These are phyloP conservation scores for Cenchrus purpureus DNA, from an alignment of 176 grass and related monocot genomes.

Conservation along the genomic window DNA sequence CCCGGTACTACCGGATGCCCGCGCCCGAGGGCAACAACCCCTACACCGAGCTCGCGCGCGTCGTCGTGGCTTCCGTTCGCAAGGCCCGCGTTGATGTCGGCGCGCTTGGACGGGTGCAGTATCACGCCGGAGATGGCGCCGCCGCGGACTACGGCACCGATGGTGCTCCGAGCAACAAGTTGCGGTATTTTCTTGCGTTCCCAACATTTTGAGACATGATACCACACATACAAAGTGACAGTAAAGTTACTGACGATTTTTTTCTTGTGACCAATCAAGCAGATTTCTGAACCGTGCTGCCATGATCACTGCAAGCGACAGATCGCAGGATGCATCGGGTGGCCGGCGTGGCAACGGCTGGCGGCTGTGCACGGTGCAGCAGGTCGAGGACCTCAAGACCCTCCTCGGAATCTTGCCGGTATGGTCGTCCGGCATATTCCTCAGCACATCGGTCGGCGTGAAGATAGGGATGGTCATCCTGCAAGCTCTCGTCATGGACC, in stretches of 20 bases:
- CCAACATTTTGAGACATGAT: background rate
- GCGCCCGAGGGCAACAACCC: background rate
- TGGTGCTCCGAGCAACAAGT: background rate
- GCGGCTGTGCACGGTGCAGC: background rate
- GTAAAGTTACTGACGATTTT: background rate
- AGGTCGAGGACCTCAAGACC: background rate
- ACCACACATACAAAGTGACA: too few relatives aligned
- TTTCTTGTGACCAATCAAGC: background rate
- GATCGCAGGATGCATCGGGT: background rate
- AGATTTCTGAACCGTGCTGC: background rate
- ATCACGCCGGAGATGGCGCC: background rate
- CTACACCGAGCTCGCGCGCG: background rate
- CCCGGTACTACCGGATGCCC: background rate
- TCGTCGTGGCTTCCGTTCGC: background rate
- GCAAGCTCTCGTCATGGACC: background rate
- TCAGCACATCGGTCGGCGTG: background rate
- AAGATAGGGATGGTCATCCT: background rate
- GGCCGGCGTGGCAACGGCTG: background rate
- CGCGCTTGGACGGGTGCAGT: background rate
- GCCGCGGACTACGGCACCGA: background rate
- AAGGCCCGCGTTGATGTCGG: background rate
- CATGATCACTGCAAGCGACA: background rate
- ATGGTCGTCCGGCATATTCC: background rate
- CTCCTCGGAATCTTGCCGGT: background rate
- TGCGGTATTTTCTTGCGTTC: background rate